Percentiles rank a stretch among this genome's conserved stretches.
These are phyloP conservation scores for Candida palmyrensis DNA, from an alignment of 805 yeast species.

Conservation along the genomic window DNA sequence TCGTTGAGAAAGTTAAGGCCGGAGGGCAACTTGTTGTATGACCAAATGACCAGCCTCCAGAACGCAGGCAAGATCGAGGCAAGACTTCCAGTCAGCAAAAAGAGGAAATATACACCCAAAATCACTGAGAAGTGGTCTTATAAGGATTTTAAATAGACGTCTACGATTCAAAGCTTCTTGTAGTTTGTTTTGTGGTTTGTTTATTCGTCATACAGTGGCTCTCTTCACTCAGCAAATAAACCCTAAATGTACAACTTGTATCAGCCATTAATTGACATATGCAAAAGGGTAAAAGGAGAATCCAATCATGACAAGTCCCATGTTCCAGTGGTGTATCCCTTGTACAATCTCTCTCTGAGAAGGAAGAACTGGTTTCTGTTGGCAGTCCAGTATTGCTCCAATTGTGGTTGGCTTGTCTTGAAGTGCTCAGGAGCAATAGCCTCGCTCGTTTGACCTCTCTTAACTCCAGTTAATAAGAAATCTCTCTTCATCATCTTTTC, in stretches of 20 bases:
- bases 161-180: no score
- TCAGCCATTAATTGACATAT: no score
- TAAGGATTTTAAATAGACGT: constrained; percentile 74
- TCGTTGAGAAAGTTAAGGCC: constrained; percentile 81
- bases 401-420: constrained; percentile 43
- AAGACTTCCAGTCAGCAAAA: constrained; percentile 63
- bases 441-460: constrained; percentile 61
- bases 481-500: constrained; percentile 63
- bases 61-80: constrained; percentile 83
- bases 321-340: constrained; percentile 40
- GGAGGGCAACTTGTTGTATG: constrained; percentile 83
- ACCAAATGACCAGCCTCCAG: constrained; percentile 77
- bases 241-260: not conserved
- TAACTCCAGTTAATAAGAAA: constrained; percentile 67
- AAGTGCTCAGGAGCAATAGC: constrained; percentile 73
- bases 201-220: no score
- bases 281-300: no score
- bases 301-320: constrained; percentile 39
- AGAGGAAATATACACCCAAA: constrained; percentile 65
- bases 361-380: constrained; percentile 43
- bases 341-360: constrained; percentile 43
- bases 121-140: constrained; percentile 90
- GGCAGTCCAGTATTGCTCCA: constrained; percentile 41
- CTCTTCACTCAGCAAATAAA: not conserved
- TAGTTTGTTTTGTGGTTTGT: no score